phyloP scores from a whole-genome alignment of 306 rosid genomes.

The Cicer arietinum region DNA sequence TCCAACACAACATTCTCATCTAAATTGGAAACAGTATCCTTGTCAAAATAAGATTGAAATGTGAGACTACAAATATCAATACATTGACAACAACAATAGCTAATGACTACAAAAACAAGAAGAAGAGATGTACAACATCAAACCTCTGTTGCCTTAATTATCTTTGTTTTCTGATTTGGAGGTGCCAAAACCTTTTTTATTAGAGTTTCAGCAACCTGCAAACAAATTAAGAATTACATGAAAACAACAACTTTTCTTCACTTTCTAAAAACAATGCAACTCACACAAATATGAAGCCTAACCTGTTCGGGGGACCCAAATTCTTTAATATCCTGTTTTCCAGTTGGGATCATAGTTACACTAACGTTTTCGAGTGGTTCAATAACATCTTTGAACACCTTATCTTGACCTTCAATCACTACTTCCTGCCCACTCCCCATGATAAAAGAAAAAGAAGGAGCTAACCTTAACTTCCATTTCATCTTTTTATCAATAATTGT shows the following conservation, averaged over 20 bases:
- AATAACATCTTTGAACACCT: constrained; percentile 95
- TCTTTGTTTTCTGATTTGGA: constrained; percentile 87
- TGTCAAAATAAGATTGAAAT: background rate
- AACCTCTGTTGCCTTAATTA: constrained; percentile 86
- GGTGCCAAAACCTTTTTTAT: constrained; percentile 87
- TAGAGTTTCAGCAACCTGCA: constrained; percentile 83
- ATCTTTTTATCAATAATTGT: constrained; percentile 2
- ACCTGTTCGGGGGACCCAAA: constrained; percentile 88
- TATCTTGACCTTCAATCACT: constrained; percentile 88
- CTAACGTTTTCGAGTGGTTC: constrained; percentile 92
- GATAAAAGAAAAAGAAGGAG: constrained; percentile 37
- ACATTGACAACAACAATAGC: background rate
- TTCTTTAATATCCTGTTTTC: constrained; percentile 79
- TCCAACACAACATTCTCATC: no score
- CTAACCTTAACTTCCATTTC: constrained; percentile 42
- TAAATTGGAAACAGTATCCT: no score
- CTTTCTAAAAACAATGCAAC: constrained; percentile 19
- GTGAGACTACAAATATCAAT: background rate
- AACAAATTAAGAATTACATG: constrained; percentile 28
- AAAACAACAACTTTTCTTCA: background rate
- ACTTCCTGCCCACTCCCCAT: constrained; percentile 76
- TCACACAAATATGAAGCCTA: constrained; percentile 20
- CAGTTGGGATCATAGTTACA: constrained; percentile 72
- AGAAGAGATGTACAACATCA: constrained; percentile 27
- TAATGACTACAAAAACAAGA: background rate